phyloP scores from a whole-genome alignment of 1,139 yeast species.

The Kurtzmaniella natalensis region DNA sequence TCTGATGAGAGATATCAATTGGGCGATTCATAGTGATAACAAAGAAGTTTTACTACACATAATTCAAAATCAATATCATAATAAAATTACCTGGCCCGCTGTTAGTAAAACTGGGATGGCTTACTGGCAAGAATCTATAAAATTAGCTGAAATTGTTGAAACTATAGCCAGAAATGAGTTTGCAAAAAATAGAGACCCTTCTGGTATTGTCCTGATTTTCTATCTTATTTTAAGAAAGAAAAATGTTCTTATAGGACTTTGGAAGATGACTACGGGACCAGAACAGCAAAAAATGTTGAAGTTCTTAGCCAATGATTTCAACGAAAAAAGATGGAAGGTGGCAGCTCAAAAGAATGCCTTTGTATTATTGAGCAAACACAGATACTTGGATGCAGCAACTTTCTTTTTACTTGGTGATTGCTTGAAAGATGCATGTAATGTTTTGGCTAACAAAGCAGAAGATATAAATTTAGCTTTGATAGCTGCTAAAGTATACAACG shows the following conservation, averaged over 20 bases:
- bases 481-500: slow-evolving; percentile 62
- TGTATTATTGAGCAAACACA: slow-evolving; percentile 82
- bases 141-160: slow-evolving; percentile 56
- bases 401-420: slow-evolving; percentile 83
- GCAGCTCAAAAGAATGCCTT: slow-evolving; percentile 93
- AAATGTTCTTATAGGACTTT: slow-evolving; percentile 70
- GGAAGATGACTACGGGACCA: slow-evolving; percentile 76
- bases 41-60: slow-evolving; percentile 60
- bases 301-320: slow-evolving; percentile 74
- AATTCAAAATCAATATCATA: slow-evolving; percentile 45
- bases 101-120: slow-evolving; percentile 61
- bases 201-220: slow-evolving; percentile 62
- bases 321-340: slow-evolving; percentile 68
- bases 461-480: slow-evolving; percentile 76
- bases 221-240: slow-evolving; percentile 78
- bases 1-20: slow-evolving; percentile 75
- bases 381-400: slow-evolving; percentile 83
- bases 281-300: slow-evolving; percentile 81
- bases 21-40: slow-evolving; percentile 85
- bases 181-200: slow-evolving; percentile 63
- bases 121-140: slow-evolving; percentile 62
- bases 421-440: slow-evolving; percentile 71
- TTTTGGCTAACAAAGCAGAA: slow-evolving; percentile 58
- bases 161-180: slow-evolving; percentile 67
- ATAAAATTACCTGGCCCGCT: slow-evolving; percentile 53